These are phyloP conservation scores for Boletus rubroflammeus DNA, from an alignment of 768 basidiomycete species.

Conservation along the genomic window DNA sequence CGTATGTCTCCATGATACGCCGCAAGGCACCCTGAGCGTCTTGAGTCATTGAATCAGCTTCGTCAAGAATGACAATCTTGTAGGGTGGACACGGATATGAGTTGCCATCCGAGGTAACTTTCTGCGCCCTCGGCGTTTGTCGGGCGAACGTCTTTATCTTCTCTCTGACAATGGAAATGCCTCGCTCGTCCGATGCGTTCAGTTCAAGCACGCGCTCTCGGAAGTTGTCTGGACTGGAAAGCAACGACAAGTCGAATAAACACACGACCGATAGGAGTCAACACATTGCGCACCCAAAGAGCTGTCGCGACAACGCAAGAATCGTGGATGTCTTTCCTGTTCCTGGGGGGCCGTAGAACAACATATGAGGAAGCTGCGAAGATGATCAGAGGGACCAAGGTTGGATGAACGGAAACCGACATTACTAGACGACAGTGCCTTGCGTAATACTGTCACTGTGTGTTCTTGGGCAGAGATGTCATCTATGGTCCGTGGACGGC, in stretches of 20 bases:
- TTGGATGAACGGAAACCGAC: constrained; percentile 38
- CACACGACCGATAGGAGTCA: not conserved
- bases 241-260: not conserved
- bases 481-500: constrained; percentile 96
- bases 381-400: constrained; percentile 9
- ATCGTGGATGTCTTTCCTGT: constrained; percentile 99
- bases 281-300: constrained; percentile 74
- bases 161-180: constrained; percentile 94
- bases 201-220: constrained; percentile 90
- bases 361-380: constrained; percentile 93
- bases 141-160: constrained; percentile 98
- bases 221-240: constrained; percentile 87
- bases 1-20: constrained; percentile 99
- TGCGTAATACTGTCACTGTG: constrained; percentile 86
- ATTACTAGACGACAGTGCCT: constrained; percentile 90
- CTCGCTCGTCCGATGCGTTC: constrained; percentile 98
- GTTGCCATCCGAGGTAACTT: constrained; percentile 69
- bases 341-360: constrained; percentile 98
- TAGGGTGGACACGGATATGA: constrained; percentile 95
- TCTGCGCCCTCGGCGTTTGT: constrained; percentile 82
- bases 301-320: constrained; percentile 85
- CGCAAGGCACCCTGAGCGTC: constrained; percentile 96
- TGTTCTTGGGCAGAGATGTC: constrained; percentile 98
- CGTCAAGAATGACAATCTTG: constrained; percentile 98
- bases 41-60: constrained; percentile 99